These are phyloP conservation scores for Fermentozyma sake DNA, from an alignment of 1,139 yeast species.

Conservation along the genomic window DNA sequence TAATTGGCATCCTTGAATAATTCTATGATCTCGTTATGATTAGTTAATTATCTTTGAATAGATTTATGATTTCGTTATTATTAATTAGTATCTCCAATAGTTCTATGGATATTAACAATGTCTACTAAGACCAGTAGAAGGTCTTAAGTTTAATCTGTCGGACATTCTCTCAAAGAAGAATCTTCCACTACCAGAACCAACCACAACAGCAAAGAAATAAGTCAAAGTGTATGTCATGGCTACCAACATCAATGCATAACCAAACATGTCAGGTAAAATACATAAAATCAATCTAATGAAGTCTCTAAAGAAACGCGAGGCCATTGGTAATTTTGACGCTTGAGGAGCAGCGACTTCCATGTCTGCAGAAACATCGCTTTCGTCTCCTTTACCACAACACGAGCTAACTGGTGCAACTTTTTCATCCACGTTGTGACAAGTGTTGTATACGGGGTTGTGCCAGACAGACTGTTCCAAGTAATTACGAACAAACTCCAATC, in stretches of 20 bases:
- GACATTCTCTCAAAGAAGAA: conserved; percentile 59
- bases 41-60: no score
- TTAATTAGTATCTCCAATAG: no score
- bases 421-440: conserved; percentile 3
- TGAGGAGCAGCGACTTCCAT: conserved; percentile 6
- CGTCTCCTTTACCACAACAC: conserved; percentile 9
- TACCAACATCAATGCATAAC: conserved; percentile 71
- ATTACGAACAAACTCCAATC: conserved; percentile 52
- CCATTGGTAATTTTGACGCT: conserved; percentile 13
- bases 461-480: conserved; percentile 67
- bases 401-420: conserved; percentile 9
- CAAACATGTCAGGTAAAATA: conserved; percentile 59
- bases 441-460: conserved; percentile 30
- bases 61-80: no score
- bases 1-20: no score
- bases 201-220: conserved; percentile 67
- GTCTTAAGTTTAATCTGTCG: conserved; percentile 27
- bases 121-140: conserved; percentile 6
- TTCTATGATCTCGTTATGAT: no score
- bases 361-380: conserved; percentile 11
- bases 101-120: no score
- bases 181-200: conserved; percentile 67
- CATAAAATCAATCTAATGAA: conserved; percentile 49
- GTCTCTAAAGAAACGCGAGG: conserved; percentile 43
- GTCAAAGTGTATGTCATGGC: conserved; percentile 65